phyloP scores from a whole-genome alignment of 73 alveolate species.

The Symbiodinium pilosum region DNA sequence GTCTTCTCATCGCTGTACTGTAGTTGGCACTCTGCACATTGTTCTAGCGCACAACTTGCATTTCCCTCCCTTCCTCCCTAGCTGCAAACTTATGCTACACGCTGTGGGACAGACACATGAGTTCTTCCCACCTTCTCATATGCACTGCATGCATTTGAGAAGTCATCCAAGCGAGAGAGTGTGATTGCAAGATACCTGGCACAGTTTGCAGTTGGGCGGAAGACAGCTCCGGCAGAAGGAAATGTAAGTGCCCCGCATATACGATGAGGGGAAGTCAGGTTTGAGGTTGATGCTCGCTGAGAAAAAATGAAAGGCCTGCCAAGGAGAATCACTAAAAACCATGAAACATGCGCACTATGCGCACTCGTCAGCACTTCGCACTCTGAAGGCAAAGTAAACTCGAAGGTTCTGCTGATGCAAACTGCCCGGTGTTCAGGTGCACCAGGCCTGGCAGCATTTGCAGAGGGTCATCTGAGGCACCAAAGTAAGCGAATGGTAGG shows the following conservation, averaged over 20 bases:
- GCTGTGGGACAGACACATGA: too few relatives aligned
- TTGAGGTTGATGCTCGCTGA: constrained; percentile 98
- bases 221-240: too few relatives aligned
- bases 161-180: constrained; percentile 97
- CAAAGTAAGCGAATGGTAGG: background rate
- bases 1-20: background rate
- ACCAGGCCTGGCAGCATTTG: constrained; percentile 95
- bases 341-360: too few relatives aligned
- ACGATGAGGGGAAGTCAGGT: constrained; percentile 97
- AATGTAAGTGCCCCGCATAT: background rate
- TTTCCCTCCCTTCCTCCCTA: too few relatives aligned
- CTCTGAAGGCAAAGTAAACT: too few relatives aligned
- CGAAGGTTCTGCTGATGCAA: too few relatives aligned
- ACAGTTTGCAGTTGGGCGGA: too few relatives aligned
- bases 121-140: constrained; percentile 96
- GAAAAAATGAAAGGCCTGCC: constrained; percentile 98
- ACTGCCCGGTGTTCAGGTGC: constrained; percentile 98
- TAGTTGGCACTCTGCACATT: background rate
- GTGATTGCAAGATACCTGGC: constrained; percentile 98
- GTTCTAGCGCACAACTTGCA: background rate
- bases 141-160: constrained; percentile 98
- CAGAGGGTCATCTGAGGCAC: background rate
- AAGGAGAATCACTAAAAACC: too few relatives aligned
- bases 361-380: too few relatives aligned
- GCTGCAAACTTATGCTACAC: too few relatives aligned